Evolutionary conservation across 2,329 filamentous ascomycete genomes (phyloP), one percentile per base, ranked within the genome.

Genomic region (Plectosphaerella cucumerina): DNA sequence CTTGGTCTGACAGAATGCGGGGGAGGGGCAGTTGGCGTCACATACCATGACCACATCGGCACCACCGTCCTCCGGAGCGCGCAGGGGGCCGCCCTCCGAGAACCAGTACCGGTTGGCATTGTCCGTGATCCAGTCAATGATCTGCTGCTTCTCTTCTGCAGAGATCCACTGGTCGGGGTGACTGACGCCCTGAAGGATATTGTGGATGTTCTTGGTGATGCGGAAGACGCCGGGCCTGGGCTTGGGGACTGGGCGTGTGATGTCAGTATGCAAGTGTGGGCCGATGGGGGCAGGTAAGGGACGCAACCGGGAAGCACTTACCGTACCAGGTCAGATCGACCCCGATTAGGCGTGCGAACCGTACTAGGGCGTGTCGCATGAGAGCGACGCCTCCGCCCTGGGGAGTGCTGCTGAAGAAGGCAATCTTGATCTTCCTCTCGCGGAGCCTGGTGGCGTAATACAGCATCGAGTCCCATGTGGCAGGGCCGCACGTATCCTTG

Each of bases 191-290:
- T 94, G 89, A 3, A 94, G 81, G 56, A 93, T 92, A 68, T 94
- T 94, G 79, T 94, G 89, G 59, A 91, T 87, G 58, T 87, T 91
- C 71, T 94, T 94, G 58, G 89, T 94, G 67, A 90, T 86, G 47
- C 88, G 79, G 68, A 94, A 94, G 11, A 93, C 84, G 15, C 87
- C 85, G 3, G 87, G 87, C 47, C 86, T 84, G 20, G 89, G 88
- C 65, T 90, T 90, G 6, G 89, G 89, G 1, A 93, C 89, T 77
- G 22, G 41, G 26, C 26, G 12, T 17, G 43, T 52, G 47, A 49
- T 51, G 53, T 56, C 49, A 56, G 51, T 17, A 22, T 21, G 21
- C 14, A 18, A 37, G n/a, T 14, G 46, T 15, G 46, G 34, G 21
- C 17, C 14, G n/a, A 18, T 8, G 31, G 5, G 21, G 46, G 15